Conservation (phyloP, 1,284 basidiomycete genomes). For the Cystobasidium pallidum region DNA sequence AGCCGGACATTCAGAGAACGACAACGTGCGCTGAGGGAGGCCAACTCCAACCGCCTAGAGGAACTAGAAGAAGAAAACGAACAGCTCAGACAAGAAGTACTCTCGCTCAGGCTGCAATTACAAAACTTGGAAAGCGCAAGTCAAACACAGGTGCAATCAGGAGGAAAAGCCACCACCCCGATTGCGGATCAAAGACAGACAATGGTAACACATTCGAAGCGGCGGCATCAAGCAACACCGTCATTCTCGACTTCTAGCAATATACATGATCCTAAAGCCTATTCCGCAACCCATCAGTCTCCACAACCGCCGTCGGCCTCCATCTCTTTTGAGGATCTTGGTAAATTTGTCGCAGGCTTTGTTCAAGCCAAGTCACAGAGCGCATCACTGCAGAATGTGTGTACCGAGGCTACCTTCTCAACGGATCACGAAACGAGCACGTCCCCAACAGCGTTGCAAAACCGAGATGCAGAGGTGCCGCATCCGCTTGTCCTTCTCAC, state of each 20-base stretch:
- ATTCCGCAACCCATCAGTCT: neutral
- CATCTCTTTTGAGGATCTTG: conserved; percentile 13
- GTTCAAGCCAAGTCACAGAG: conserved; percentile 9
- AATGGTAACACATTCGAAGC: neutral
- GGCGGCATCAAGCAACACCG: neutral
- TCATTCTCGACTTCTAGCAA: too few relatives aligned
- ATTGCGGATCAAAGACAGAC: too few relatives aligned
- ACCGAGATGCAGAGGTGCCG: neutral
- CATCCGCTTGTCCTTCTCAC: conserved; percentile 2
- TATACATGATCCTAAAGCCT: neutral
- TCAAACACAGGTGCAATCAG: neutral
- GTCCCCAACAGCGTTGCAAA: neutral
- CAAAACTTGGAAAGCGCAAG: neutral
- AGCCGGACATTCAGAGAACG: conserved; percentile 28
- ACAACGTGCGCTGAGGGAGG: conserved; percentile 7
- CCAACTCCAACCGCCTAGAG: neutral
- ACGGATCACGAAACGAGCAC: neutral
- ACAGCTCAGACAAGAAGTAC: neutral
- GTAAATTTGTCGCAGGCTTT: conserved; percentile 16
- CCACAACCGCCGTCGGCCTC: neutral
- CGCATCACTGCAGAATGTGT: too few relatives aligned
- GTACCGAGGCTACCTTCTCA: neutral
- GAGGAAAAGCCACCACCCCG: neutral
- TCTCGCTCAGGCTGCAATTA: neutral
- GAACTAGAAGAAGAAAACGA: conserved; percentile 13